Conservation (phyloP, 1,139 yeast genomes). For the Taphrina communis region DNA sequence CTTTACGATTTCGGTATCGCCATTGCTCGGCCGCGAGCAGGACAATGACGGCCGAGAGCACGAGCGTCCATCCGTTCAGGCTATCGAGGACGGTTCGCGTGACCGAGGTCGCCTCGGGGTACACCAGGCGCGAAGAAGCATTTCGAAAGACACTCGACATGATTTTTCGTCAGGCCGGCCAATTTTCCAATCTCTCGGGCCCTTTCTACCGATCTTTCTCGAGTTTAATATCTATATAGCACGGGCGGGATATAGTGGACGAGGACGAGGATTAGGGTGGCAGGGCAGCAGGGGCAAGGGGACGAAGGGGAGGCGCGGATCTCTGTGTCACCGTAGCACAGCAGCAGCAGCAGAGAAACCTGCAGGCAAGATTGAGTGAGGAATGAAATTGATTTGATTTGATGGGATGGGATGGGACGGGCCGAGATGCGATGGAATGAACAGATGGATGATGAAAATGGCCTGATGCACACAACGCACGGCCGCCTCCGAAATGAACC, state of each 20-base stretch:
- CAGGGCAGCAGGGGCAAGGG: neutral
- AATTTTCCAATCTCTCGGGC: neutral
- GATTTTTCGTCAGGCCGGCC: neutral
- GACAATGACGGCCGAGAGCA: constrained; percentile 28
- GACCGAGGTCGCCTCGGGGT: constrained; percentile 16
- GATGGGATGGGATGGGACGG: neutral
- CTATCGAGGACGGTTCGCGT: constrained; percentile 21
- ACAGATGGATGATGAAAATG: neutral
- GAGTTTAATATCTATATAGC: too few relatives aligned
- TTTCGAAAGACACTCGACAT: constrained; percentile 18
- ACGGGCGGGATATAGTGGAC: neutral
- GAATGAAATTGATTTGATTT: neutral
- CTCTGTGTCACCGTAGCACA: too few relatives aligned
- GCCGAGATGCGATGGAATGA: neutral
- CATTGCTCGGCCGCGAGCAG: constrained; percentile 50
- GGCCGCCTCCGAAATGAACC: too few relatives aligned
- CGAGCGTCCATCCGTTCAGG: constrained; percentile 40
- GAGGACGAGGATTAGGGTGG: neutral
- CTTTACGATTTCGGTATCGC: constrained; percentile 76
- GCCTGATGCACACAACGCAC: neutral
- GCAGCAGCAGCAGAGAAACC: too few relatives aligned
- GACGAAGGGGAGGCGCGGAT: neutral
- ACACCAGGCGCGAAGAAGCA: constrained; percentile 17
- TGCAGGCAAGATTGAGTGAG: neutral
- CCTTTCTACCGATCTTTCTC: neutral